Conservation (phyloP, 768 basidiomycete genomes). For the Suillus spraguei region DNA sequence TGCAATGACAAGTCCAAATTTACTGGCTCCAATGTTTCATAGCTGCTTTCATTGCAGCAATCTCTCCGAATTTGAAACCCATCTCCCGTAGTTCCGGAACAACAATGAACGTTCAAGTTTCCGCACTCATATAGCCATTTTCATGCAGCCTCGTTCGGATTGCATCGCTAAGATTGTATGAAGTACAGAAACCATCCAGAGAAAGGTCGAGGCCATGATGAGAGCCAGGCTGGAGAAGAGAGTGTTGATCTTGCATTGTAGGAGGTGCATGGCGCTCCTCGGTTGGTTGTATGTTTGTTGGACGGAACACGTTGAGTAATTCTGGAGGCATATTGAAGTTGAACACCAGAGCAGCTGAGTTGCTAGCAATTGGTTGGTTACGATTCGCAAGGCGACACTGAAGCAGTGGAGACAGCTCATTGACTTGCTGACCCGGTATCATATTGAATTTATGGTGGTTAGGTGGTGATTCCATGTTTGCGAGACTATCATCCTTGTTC, state of each 20-base stretch:
- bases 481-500: background rate
- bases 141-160: background rate
- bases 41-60: constrained; percentile 1
- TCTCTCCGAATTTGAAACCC: constrained; percentile 5
- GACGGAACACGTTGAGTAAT: background rate
- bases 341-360: background rate
- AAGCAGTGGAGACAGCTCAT: background rate
- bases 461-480: background rate
- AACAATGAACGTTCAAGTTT: background rate
- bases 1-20: too few relatives aligned
- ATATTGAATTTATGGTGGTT: constrained; percentile 1
- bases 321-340: background rate
- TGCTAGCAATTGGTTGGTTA: background rate
- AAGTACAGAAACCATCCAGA: background rate
- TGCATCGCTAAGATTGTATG: background rate
- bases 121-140: background rate
- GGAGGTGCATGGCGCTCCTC: background rate
- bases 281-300: background rate
- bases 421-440: background rate
- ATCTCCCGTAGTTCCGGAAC: background rate
- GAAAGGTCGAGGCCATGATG: background rate
- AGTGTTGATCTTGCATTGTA: background rate
- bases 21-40: background rate
- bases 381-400: background rate
- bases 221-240: background rate